phyloP scores from a whole-genome alignment of 176 grass and related monocot genomes.

The Saccharum spontaneum region DNA sequence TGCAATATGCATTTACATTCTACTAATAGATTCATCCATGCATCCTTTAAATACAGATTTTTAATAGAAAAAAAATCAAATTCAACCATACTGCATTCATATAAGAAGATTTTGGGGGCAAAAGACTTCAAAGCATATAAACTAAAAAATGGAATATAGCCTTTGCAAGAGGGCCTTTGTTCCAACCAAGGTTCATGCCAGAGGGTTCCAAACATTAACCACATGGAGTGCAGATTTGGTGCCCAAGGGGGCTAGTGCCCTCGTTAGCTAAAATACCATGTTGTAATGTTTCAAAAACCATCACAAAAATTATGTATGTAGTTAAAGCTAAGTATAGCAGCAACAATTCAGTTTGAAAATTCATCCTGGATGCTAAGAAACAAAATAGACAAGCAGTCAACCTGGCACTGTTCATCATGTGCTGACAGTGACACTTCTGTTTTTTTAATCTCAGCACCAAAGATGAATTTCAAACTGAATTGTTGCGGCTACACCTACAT shows the following conservation, averaged over 20 bases:
- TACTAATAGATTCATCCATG: background rate
- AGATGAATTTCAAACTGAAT: too few relatives aligned
- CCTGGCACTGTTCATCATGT: background rate
- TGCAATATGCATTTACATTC: background rate
- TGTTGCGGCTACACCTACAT: too few relatives aligned
- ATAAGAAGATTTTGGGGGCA: background rate
- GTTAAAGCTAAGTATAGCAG: background rate
- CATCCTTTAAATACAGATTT: background rate
- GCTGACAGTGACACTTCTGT: background rate
- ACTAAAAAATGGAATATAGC: background rate
- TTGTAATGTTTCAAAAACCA: background rate
- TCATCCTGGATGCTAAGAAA: background rate
- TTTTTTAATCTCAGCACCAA: background rate
- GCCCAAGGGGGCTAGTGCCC: too few relatives aligned
- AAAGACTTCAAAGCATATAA: background rate
- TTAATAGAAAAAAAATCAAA: background rate
- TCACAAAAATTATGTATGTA: background rate
- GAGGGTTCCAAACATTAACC: background rate
- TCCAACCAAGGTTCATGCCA: background rate
- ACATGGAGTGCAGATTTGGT: background rate
- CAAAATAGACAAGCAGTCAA: background rate
- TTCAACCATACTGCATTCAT: background rate
- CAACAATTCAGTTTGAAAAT: background rate
- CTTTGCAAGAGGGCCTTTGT: background rate
- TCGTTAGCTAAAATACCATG: too few relatives aligned